Evolutionary conservation across 2,329 filamentous ascomycete species (phyloP).

Genomic region (Aspergillus pseudoterreus): DNA sequence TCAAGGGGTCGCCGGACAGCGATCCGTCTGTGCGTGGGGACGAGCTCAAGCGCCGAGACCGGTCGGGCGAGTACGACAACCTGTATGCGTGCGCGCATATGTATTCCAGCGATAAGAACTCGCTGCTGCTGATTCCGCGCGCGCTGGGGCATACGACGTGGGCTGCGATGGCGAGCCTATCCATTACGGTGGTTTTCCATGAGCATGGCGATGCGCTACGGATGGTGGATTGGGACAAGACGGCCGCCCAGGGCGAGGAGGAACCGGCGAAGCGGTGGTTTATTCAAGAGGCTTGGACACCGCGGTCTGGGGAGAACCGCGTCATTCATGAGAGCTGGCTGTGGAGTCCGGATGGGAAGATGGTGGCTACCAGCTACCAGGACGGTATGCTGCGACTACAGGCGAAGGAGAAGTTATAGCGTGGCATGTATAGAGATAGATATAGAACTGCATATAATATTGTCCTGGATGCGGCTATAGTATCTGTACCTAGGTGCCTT

Average conservation of each 20-base stretch:
- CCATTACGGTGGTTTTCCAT: slow-evolving; percentile 49
- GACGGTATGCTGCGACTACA: slow-evolving; percentile 46
- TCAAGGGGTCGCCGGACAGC: slow-evolving; percentile 40
- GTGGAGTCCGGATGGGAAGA: slow-evolving; percentile 40
- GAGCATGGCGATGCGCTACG: slow-evolving; percentile 36
- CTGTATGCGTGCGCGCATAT: slow-evolving; percentile 56
- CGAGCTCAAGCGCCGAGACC: slow-evolving; percentile 17
- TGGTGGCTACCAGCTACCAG: slow-evolving; percentile 48
- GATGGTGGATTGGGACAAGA: slow-evolving; percentile 37
- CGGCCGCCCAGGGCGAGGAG: slow-evolving; percentile 7
- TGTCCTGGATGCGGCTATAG: too few species aligned
- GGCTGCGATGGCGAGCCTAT: slow-evolving; percentile 46
- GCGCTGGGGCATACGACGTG: slow-evolving; percentile 43
- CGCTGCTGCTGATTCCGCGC: slow-evolving; percentile 50
- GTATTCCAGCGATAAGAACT: slow-evolving; percentile 56
- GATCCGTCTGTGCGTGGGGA: slow-evolving; percentile 8
- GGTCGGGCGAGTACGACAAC: slow-evolving; percentile 43
- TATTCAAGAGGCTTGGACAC: slow-evolving; percentile 48
- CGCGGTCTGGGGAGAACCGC: slow-evolving; percentile 43
- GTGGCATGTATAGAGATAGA: background rate
- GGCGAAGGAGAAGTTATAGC: slow-evolving; percentile 21
- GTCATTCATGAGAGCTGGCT: slow-evolving; percentile 47
- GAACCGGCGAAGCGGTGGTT: slow-evolving; percentile 42
- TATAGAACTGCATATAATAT: background rate
- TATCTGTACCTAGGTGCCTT: too few species aligned